Percentiles rank a stretch among this genome's conserved stretches.
Conservation (phyloP, 768 basidiomycete genomes). For the Psilocybe cyanescens region DNA sequence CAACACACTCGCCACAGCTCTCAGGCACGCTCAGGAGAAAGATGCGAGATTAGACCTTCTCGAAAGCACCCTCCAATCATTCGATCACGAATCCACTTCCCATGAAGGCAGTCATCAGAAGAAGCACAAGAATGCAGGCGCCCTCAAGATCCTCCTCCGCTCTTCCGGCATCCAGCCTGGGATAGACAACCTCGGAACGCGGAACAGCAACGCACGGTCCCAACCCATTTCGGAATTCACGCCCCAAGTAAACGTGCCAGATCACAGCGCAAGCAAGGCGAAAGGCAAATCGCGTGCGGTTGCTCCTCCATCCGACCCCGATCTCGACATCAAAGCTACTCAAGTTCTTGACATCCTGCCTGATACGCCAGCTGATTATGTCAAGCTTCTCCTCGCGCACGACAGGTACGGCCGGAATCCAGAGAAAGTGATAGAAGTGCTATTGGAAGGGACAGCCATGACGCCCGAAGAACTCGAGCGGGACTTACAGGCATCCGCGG, state of each 20-base stretch:
- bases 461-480: constrained; percentile 28
- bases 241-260: neutral
- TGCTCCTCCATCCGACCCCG: constrained; percentile 33
- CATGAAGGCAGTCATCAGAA: constrained; percentile 16
- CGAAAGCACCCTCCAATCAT: constrained; percentile 49
- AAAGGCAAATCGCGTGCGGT: constrained; percentile 44
- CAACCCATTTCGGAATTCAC: neutral
- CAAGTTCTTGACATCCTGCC: constrained; percentile 83
- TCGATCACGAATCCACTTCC: constrained; percentile 30
- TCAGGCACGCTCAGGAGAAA: constrained; percentile 50
- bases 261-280: neutral
- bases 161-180: constrained; percentile 55
- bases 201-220: constrained; percentile 7
- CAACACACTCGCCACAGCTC: constrained; percentile 47
- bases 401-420: constrained; percentile 54
- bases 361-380: constrained; percentile 55
- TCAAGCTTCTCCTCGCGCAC: constrained; percentile 59
- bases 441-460: constrained; percentile 78
- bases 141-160: constrained; percentile 63
- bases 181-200: constrained; percentile 39
- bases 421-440: constrained; percentile 67
- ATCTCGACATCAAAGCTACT: constrained; percentile 59
- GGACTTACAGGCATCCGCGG: constrained; percentile 5
- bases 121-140: constrained; percentile 49
- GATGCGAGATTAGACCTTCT: constrained; percentile 63